Percentiles rank a stretch among this genome's conserved stretches.
These are phyloP conservation scores for Vanrija humicola DNA, from an alignment of 1,284 basidiomycete genomes.

Conservation along the genomic window DNA sequence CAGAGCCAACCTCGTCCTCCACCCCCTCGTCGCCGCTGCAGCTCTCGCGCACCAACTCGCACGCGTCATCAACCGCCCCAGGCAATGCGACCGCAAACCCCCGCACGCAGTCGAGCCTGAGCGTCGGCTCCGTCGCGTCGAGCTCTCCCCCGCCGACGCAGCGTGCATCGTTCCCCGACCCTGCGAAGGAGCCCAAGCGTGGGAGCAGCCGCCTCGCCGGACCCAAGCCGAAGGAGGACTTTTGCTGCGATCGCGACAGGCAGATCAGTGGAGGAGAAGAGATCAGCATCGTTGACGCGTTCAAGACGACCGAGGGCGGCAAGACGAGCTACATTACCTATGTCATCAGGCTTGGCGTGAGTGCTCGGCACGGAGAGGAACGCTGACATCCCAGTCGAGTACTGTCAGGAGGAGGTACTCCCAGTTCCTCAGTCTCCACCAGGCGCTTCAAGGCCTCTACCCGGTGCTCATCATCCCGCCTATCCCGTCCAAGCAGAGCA, in stretches of 20 bases:
- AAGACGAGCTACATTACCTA: slow-evolving; percentile 90
- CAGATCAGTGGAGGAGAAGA: slow-evolving; percentile 43
- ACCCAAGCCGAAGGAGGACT: slow-evolving; percentile 41
- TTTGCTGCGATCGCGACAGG: slow-evolving; percentile 46
- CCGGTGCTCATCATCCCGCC: slow-evolving; percentile 96
- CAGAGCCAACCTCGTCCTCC: slow-evolving; percentile 7
- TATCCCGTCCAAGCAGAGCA: slow-evolving; percentile 93
- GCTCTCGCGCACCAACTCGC: slow-evolving; percentile 15
- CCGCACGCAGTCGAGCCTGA: too few species aligned
- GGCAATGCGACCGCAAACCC: neutral
- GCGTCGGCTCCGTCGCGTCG: slow-evolving; percentile 24
- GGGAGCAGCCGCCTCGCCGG: slow-evolving; percentile 33
- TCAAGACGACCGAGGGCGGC: slow-evolving; percentile 86
- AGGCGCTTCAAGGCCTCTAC: slow-evolving; percentile 79
- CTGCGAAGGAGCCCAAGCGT: slow-evolving; percentile 35
- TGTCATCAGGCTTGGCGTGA: slow-evolving; percentile 83
- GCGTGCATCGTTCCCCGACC: slow-evolving; percentile 46
- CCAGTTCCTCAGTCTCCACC: slow-evolving; percentile 90
- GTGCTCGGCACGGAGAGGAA: slow-evolving; percentile 33
- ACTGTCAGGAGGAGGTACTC: slow-evolving; percentile 90
- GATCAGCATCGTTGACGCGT: slow-evolving; percentile 73
- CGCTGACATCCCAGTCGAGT: slow-evolving; percentile 57
- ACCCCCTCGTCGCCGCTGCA: slow-evolving; percentile 3
- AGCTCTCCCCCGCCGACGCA: slow-evolving; percentile 46
- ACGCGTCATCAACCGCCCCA: slow-evolving; percentile 4